These are phyloP conservation scores for Pharus latifolius DNA, from an alignment of 176 grass and related monocot genomes.

Conservation along the genomic window DNA sequence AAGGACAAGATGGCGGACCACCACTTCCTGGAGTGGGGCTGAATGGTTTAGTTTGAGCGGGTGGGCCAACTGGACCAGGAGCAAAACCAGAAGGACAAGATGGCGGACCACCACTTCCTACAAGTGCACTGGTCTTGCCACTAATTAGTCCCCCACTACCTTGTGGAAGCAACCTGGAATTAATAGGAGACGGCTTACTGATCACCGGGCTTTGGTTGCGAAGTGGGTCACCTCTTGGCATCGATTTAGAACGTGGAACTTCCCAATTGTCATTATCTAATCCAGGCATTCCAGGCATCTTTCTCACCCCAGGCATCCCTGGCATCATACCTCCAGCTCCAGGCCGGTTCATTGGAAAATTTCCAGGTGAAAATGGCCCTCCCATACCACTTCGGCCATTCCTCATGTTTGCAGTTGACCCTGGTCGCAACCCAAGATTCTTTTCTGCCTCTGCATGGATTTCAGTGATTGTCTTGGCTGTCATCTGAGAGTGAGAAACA, in stretches of 20 bases:
- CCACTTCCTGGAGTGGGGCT: too few relatives aligned
- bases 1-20: constrained; percentile 1
- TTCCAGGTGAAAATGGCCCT: constrained; percentile 27
- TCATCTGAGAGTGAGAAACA: constrained; percentile 35
- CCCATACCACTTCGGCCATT: constrained; percentile 7
- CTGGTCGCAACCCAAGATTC: constrained; percentile 55
- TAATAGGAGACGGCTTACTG: constrained; percentile 20
- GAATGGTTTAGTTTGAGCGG: constrained; percentile 27
- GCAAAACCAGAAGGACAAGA: constrained; percentile 1
- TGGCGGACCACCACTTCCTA: constrained; percentile 14
- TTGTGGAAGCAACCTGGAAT: constrained; percentile 51
- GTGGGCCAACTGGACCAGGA: neutral
- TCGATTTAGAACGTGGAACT: constrained; percentile 56
- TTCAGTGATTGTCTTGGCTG: constrained; percentile 56
- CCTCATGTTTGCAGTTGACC: constrained; percentile 28
- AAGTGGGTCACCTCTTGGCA: constrained; percentile 22
- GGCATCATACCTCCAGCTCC: constrained; percentile 76
- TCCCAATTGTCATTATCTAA: constrained; percentile 63
- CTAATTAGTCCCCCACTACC: constrained; percentile 32
- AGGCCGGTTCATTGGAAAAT: constrained; percentile 25
- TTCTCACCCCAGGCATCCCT: constrained; percentile 72
- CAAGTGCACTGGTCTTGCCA: constrained; percentile 51
- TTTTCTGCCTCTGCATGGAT: constrained; percentile 58
- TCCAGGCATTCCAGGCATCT: constrained; percentile 75
- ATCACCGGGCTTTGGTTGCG: neutral